Evolutionary conservation across 805 yeast genomes (phyloP).

Genomic region (Candida vaughaniae): DNA sequence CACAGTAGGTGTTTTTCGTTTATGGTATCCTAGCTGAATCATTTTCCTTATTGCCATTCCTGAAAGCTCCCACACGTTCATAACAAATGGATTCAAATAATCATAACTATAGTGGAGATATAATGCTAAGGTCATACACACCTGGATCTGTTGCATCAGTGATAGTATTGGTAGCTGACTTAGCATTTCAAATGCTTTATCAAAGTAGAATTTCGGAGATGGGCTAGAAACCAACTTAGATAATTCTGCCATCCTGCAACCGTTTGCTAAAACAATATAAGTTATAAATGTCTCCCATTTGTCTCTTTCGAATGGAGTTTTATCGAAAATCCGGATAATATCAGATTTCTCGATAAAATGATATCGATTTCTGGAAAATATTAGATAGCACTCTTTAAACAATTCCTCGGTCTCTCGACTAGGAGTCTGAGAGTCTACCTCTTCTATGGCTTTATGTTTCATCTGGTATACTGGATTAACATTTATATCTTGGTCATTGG

Average conservation of each 20-base stretch:
- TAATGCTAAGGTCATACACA: slow-evolving; percentile 11
- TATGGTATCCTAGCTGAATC: slow-evolving; percentile 12
- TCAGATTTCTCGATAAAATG: slow-evolving; percentile 11
- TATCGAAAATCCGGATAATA: slow-evolving; percentile 3
- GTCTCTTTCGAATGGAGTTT: slow-evolving; percentile 3
- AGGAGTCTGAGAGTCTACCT: neutral
- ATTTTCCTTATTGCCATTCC: slow-evolving; percentile 13
- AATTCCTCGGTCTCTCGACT: slow-evolving; percentile 7
- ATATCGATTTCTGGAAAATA: slow-evolving; percentile 8
- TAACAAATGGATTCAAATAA: slow-evolving; percentile 8
- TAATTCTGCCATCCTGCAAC: slow-evolving; percentile 10
- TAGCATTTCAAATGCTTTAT: slow-evolving; percentile 7
- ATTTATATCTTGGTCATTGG: slow-evolving; percentile 9
- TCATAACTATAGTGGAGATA: slow-evolving; percentile 10
- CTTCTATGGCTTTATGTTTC: slow-evolving; percentile 1
- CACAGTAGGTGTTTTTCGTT: slow-evolving; percentile 7
- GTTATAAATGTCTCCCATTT: slow-evolving; percentile 10
- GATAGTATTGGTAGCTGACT: slow-evolving; percentile 1
- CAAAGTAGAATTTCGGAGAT: slow-evolving; percentile 9
- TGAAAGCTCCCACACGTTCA: slow-evolving; percentile 10
- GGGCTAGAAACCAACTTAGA: slow-evolving; percentile 5
- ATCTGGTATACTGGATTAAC: slow-evolving; percentile 1
- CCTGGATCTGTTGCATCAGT: slow-evolving; percentile 10
- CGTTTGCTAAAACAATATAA: slow-evolving; percentile 9
- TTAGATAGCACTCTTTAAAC: slow-evolving; percentile 9